phyloP scores from a whole-genome alignment of 305 asterid species.

The Fraxinus ornus region DNA sequence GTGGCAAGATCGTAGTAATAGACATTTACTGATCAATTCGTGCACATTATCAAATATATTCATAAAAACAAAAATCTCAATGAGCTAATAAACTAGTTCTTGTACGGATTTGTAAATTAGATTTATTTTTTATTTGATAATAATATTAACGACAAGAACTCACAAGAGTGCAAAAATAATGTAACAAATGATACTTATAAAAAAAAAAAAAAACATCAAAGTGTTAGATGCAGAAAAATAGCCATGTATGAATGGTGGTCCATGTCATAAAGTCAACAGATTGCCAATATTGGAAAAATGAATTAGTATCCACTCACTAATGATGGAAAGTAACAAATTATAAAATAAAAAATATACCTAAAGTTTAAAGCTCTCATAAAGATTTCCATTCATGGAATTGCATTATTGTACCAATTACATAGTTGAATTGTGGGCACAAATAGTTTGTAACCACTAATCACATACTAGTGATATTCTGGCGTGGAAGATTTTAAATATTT shows the following conservation, averaged over 20 bases:
- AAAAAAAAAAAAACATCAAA: too few species aligned
- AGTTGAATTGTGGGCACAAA: not conserved
- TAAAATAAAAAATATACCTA: not conserved
- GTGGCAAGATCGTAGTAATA: too few species aligned
- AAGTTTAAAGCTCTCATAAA: not conserved
- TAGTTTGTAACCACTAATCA: not conserved
- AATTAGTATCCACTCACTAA: not conserved
- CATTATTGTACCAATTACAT: not conserved
- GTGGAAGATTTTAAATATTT: not conserved
- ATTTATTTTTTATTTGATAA: too few species aligned
- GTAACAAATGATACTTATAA: too few species aligned
- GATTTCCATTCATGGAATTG: not conserved
- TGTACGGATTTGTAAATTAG: too few species aligned
- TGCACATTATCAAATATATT: too few species aligned
- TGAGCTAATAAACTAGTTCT: too few species aligned
- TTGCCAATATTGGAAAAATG: not conserved
- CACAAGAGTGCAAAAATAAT: too few species aligned
- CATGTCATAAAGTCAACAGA: not conserved
- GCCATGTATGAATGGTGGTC: not conserved
- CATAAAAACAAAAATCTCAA: too few species aligned
- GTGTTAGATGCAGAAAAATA: too few species aligned
- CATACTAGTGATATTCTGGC: not conserved
- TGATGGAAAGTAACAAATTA: not conserved
- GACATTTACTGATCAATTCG: too few species aligned
- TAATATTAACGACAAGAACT: too few species aligned